Base-by-base conservation (phyloP, 2,329 filamentous ascomycete species). In the Aspergillus hortae region DNA sequence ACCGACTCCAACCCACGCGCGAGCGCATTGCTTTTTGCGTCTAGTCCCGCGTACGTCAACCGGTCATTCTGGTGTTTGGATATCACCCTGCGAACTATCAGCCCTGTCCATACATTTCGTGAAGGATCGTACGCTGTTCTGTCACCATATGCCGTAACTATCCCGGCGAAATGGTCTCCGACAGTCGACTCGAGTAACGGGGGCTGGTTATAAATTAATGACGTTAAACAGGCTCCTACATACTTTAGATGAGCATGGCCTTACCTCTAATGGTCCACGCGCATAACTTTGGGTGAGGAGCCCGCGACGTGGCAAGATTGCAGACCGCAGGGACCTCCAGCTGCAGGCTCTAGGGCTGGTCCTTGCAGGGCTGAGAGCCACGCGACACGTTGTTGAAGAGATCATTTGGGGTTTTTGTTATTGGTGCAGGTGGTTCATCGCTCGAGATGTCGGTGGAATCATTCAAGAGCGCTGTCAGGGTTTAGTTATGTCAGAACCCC, bases 31-130 rank as follows among this genome's bases (percentile, higher is more conserved):
- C 90, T 95, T 52, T 83, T 79, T 2, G 79, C 73, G 68, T 97
- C 89, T 9, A 99, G 82, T 5, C 78, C 78, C 46, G 84, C 75
- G 69, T 95, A 97, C 0, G 86, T 92, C 51, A 95, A 76, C 1
- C 76, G 78, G 2, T 72, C 73, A 43, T 80, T 82, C 62, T 94
- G 89, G 53, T 85, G 74, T 44, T 75, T 77, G 1, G 77, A 84
- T 48, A 86, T 75, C 21, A 85, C 79, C 9, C 80, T 82, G 45
- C 44, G 27, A 38, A 11, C 15, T 14, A 17, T 38, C 15, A 38
- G 35, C 14, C 35, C 35, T 38, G 14, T 44, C 49, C 43, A 10
- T n/a, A 25, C 36, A 7, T 52, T 14, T 46, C 49, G 45, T 6
- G 14, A 32, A 12, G 48, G n/a, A 27, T 65, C 78, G 63, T 59